Evolutionary conservation across 2,329 filamentous ascomycete genomes (phyloP), one percentile per base, ranked within the genome.

Genomic region (Cladophialophora bantiana): DNA sequence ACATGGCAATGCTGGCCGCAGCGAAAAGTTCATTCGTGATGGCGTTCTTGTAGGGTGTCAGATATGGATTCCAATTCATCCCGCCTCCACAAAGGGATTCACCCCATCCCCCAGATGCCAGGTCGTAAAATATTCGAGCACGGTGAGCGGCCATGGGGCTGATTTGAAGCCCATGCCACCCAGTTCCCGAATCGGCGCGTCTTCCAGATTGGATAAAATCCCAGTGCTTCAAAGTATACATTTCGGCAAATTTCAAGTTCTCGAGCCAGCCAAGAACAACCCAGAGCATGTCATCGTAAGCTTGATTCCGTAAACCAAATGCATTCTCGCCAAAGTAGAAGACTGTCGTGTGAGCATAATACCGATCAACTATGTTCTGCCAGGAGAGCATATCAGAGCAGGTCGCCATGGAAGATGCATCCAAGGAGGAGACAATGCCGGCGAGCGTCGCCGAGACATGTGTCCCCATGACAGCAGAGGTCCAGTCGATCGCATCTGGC

Each of bases 231-330:
- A 82, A 78, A 2, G 86, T 87, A 75, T 96, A 92, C n/a, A 85
- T 80, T 36, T 88, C 81, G 59, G 94, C 86, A 75, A 96, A 93
- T 71, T 90, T 89, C 69, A 93, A 86, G 57, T 87, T 87, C 75
- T 97, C 92, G 60, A 97, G 81, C 94, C 94, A 97, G 69, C 90
- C 92, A 42, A 98, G 84, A 2, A 96, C 93, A 0, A 97, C 93
- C 94, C 94, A 98, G 2, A 97, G 85, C 81, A 97, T 96, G 77
- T 98, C 94, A 75, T 97, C 94, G 76, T 90, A 96, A 0, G 94
- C 94, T 82, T 95, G 83, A 64, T 88, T 87, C 53, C 92, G 85
- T 58, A 97, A 85, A 34, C 85, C 83, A 70, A 93, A 88, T 4
- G 89, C 86, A 77, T 97, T 88, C 76, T 98, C 92, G 20, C 92